Base-by-base conservation (phyloP, 768 basidiomycete species). In the Leccinum disarticulatum region DNA sequence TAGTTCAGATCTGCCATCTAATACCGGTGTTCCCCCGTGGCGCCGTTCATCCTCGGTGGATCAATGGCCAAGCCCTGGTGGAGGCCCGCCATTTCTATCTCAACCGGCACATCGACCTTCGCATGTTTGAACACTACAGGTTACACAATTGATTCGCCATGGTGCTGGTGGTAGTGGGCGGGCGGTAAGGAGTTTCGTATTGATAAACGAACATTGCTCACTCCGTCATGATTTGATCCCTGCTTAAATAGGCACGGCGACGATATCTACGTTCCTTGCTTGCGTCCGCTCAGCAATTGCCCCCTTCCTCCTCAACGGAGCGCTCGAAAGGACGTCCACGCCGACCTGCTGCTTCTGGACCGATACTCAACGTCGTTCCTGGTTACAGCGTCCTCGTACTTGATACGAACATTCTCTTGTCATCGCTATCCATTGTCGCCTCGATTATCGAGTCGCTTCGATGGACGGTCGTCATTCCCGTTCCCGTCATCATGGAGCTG, bases 401-500 rank as follows among this genome's bases (percentile, higher is more conserved):
- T 68, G 96, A 98, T 74, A 98, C 96, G 52, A 98, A 98, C 76
- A 91, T 98, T 57, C 79, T 99, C 0, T 81, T 98, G 15, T 90
- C 92, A 0, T 93, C 93, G 0, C 79, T 98, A 4, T 72, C 86
- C 0, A 78, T 89, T 64, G 80, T 99, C 59, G 73, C 83, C 0
- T 82, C 87, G 13, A 79, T 98, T 59, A 79, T 98, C 54, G 92
- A 96, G 72, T 87, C 85, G 60, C 74, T 86, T 17, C 79, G 78
- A 28, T 98, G 95, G 94, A 97, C 93, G 0, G 80, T 96, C 50
- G 79, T 99, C 59, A 78, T 99, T 0, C 97, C 97, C 4, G 83
- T 98, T 3, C 95, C 95, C 0, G 96, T 97, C 61, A 83, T 98
- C 69, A 98, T 95, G 81, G 97, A 99, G 66, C 87, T 99, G 8